Evolutionary conservation across 2,329 filamentous ascomycete species (phyloP).

Genomic region (Trichocomaceae sp.): DNA sequence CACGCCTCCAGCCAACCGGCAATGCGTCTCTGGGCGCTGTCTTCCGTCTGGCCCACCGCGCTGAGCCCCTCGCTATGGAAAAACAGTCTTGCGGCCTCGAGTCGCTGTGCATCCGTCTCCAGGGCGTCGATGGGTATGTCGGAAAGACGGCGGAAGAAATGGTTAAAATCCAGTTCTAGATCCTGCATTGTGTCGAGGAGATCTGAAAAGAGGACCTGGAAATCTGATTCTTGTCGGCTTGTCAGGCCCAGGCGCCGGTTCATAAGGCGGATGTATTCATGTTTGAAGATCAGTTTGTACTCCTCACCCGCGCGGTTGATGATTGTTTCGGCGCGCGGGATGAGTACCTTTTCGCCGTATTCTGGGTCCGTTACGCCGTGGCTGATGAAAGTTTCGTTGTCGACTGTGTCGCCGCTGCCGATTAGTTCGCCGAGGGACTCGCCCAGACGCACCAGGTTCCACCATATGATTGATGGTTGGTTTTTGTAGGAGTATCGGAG

Average conservation of each 20-base stretch:
- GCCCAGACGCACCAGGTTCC: constrained; percentile 89
- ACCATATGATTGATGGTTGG: constrained; percentile 96
- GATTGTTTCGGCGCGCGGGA: constrained; percentile 72
- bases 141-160: constrained; percentile 80
- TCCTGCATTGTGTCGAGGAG: constrained; percentile 74
- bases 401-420: constrained; percentile 65
- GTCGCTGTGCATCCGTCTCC: constrained; percentile 57
- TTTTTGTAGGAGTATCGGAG: constrained; percentile 88
- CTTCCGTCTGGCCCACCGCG: constrained; percentile 52
- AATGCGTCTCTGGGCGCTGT: constrained; percentile 59
- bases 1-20: constrained; percentile 77
- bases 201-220: constrained; percentile 73
- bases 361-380: constrained; percentile 66
- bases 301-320: constrained; percentile 79
- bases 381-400: constrained; percentile 63
- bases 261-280: constrained; percentile 88
- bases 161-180: constrained; percentile 84
- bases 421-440: constrained; percentile 85
- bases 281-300: constrained; percentile 77
- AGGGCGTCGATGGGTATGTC: constrained; percentile 57
- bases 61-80: constrained; percentile 70
- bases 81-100: constrained; percentile 63
- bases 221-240: constrained; percentile 65
- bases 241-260: constrained; percentile 67
- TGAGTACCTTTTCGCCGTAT: constrained; percentile 57